Evolutionary conservation across 352 stramenopile genomes (phyloP).

Genomic region (Phytopythium ostracodes): DNA sequence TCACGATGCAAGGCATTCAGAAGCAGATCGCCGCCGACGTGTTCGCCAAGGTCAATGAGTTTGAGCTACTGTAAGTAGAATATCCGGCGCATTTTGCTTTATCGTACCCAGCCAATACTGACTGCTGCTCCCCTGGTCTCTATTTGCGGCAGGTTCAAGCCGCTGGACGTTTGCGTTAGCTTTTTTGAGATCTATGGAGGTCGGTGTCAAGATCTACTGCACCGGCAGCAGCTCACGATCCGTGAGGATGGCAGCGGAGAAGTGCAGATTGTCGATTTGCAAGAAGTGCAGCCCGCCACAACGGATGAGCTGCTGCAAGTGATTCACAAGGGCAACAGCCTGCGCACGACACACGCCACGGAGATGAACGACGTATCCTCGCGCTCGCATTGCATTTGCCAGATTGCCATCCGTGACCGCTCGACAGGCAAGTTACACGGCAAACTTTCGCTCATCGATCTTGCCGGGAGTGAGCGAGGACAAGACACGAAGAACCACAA

Average conservation of each 20-base stretch:
- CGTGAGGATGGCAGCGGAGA: conserved; percentile 92
- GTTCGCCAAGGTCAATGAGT: conserved; percentile 68
- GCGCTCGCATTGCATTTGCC: conserved; percentile 94
- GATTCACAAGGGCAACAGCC: conserved; percentile 90
- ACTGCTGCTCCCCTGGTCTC: too few relatives aligned
- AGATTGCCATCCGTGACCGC: conserved; percentile 84
- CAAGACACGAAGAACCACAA: conserved; percentile 94
- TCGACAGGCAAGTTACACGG: conserved; percentile 50
- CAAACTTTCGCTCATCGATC: conserved; percentile 95
- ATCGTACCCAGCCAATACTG: too few relatives aligned
- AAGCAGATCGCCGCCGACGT: conserved; percentile 70
- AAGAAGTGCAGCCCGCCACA: conserved; percentile 85
- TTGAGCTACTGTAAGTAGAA: conserved; percentile 24
- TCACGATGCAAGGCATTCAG: conserved; percentile 92
- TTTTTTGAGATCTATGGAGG: conserved; percentile 98
- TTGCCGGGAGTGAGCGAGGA: conserved; percentile 94
- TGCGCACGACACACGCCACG: conserved; percentile 95
- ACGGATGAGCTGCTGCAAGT: conserved; percentile 91
- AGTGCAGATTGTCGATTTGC: conserved; percentile 95
- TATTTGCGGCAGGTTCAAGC: conserved; percentile 31
- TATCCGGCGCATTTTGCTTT: background rate
- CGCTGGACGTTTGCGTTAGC: conserved; percentile 88
- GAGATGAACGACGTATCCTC: conserved; percentile 96
- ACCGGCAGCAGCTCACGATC: conserved; percentile 88
- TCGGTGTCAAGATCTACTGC: conserved; percentile 93